Evolutionary conservation across 495 filamentous ascomycete species (phyloP).

Genomic region (Penicillium roqueforti): DNA sequence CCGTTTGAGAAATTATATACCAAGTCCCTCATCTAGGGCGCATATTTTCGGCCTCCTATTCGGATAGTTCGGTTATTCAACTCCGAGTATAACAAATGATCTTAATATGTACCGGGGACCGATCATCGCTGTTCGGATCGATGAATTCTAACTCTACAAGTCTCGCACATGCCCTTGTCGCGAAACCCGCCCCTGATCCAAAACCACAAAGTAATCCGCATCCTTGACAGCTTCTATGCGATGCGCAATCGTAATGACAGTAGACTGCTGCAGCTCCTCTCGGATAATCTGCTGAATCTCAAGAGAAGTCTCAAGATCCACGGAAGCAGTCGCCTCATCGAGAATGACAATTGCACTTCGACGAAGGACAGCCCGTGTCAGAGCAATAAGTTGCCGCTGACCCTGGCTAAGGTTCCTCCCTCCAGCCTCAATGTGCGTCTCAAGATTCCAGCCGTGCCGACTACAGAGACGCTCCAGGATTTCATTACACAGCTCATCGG

Average conservation of each 20-base stretch:
- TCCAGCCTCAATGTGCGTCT: conserved; percentile 53
- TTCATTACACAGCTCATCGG: conserved; percentile 47
- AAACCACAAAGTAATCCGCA: conserved; percentile 66
- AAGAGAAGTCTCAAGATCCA: conserved; percentile 73
- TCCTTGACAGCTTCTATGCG: conserved; percentile 73
- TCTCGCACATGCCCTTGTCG: conserved; percentile 35
- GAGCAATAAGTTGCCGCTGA: conserved; percentile 58
- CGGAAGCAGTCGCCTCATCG: conserved; percentile 82
- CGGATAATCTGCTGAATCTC: conserved; percentile 71
- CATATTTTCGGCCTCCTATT: conserved; percentile 55
- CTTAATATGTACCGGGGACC: conserved; percentile 13
- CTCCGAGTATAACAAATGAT: background rate
- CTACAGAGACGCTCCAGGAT: conserved; percentile 50
- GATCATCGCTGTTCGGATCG: background rate
- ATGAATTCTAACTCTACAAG: conserved; percentile 24
- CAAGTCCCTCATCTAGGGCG: background rate
- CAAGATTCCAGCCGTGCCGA: conserved; percentile 50
- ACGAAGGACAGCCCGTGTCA: conserved; percentile 54
- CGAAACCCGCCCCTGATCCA: conserved; percentile 59
- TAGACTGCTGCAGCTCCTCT: conserved; percentile 71
- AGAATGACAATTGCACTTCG: conserved; percentile 59
- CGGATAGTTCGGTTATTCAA: conserved; percentile 55
- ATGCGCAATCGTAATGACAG: conserved; percentile 85
- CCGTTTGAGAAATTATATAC: conserved; percentile 18
- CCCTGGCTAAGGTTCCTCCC: conserved; percentile 58